Evolutionary conservation across 345 rosid species (phyloP).

Genomic region (Boechera divaricarpa): DNA sequence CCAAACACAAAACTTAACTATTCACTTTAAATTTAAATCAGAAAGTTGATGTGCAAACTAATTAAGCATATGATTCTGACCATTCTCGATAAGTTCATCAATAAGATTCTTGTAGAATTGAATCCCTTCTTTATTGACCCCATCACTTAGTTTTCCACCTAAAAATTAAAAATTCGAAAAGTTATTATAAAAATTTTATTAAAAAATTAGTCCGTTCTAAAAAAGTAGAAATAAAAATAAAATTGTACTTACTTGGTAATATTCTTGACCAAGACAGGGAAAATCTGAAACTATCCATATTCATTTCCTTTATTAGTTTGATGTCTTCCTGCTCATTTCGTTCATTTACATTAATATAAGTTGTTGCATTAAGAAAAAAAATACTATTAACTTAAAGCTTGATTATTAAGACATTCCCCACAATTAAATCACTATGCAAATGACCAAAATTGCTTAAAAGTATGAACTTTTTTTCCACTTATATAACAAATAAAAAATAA

Average conservation of each 20-base stretch:
- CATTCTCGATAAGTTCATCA: constrained; percentile 47
- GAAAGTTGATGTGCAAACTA: background rate
- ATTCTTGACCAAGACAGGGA: constrained; percentile 57
- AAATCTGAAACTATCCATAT: constrained; percentile 50
- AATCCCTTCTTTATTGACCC: constrained; percentile 48
- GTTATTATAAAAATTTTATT: too few species aligned
- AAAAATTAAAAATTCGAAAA: background rate
- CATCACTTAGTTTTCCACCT: constrained; percentile 3
- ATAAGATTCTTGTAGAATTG: constrained; percentile 53
- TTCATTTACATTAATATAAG: background rate
- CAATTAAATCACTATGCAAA: too few species aligned
- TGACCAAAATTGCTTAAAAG: background rate
- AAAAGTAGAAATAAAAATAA: background rate
- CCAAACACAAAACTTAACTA: background rate
- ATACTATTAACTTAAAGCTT: background rate
- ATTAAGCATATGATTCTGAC: constrained; percentile 25
- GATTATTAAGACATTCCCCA: background rate
- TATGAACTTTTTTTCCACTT: too few species aligned
- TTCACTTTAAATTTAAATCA: background rate
- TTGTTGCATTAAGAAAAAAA: background rate
- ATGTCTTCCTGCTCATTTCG: constrained; percentile 48
- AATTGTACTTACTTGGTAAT: constrained; percentile 43
- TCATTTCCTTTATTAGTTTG: constrained; percentile 42
- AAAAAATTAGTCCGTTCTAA: background rate
- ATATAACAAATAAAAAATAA: background rate